phyloP scores from a whole-genome alignment of 2,329 filamentous ascomycete genomes.

The Fusarium sp. region DNA sequence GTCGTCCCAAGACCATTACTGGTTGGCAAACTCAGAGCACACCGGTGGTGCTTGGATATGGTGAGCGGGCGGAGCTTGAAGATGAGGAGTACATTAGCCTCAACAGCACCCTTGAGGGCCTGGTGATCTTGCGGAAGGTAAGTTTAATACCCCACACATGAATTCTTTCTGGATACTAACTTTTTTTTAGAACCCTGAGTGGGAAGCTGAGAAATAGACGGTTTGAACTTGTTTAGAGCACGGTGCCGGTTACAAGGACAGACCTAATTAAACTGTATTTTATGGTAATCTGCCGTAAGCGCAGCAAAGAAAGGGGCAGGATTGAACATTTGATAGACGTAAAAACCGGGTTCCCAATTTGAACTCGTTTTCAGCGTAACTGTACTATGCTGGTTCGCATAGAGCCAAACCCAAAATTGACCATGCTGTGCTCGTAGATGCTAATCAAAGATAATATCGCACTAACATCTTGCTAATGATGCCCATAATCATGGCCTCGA shows the following conservation, averaged over 20 bases:
- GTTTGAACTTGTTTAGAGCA: constrained; percentile 34
- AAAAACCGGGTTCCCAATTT: constrained; percentile 39
- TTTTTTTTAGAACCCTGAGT: constrained; percentile 53
- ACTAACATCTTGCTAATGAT: constrained; percentile 17
- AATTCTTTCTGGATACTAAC: constrained; percentile 26
- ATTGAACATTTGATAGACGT: constrained; percentile 47
- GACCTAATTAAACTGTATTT: constrained; percentile 51
- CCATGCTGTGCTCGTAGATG: not conserved
- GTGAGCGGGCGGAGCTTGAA: constrained; percentile 95
- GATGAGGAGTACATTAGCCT: constrained; percentile 97
- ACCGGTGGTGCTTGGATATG: constrained; percentile 93
- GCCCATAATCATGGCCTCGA: constrained; percentile 13
- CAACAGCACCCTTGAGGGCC: constrained; percentile 89
- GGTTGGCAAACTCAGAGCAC: constrained; percentile 99
- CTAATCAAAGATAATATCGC: not conserved
- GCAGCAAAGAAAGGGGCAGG: constrained; percentile 38
- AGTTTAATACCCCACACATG: constrained; percentile 45
- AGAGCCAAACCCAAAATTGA: not conserved
- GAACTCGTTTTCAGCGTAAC: constrained; percentile 16
- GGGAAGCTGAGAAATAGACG: constrained; percentile 55
- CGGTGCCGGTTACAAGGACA: constrained; percentile 35
- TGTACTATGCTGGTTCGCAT: constrained; percentile 7
- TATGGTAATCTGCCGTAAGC: constrained; percentile 49
- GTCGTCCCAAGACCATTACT: constrained; percentile 97
- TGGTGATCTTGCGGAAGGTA: constrained; percentile 98